Percentiles rank a stretch among this genome's conserved stretches.
Evolutionary conservation across 768 basidiomycete species (phyloP).

Genomic region (Pisolithus albus): DNA sequence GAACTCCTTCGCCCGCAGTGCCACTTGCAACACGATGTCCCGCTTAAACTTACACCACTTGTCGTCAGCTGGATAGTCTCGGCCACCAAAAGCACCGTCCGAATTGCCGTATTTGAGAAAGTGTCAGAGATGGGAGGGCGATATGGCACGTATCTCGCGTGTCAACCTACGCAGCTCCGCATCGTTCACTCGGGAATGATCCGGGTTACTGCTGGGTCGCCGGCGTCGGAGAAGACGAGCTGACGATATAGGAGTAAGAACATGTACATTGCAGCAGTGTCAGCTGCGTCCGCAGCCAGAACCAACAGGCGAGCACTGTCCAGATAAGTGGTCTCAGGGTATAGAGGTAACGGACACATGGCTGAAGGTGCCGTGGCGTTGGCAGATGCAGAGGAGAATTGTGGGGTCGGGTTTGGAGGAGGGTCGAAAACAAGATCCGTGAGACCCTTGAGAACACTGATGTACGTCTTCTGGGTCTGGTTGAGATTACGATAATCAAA

Average conservation of each 20-base stretch:
- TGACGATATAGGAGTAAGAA: constrained; percentile 81
- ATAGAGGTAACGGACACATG: constrained; percentile 34
- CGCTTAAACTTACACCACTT: constrained; percentile 51
- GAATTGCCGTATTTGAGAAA: constrained; percentile 39
- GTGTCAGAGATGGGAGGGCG: constrained; percentile 50
- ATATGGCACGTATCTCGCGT: constrained; percentile 67
- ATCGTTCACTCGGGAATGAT: constrained; percentile 39
- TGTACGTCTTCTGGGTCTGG: constrained; percentile 39
- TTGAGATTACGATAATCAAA: constrained; percentile 41
- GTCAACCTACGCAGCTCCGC: constrained; percentile 55
- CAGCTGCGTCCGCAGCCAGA: too few relatives aligned
- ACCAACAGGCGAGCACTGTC: too few relatives aligned
- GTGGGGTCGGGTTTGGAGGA: constrained; percentile 32
- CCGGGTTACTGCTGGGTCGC: constrained; percentile 24
- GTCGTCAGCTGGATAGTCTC: constrained; percentile 33
- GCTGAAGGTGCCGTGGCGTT: constrained; percentile 25
- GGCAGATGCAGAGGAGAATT: constrained; percentile 22
- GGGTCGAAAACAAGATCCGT: constrained; percentile 62
- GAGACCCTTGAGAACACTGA: constrained; percentile 51
- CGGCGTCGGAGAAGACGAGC: constrained; percentile 47
- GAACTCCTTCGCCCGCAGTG: constrained; percentile 55
- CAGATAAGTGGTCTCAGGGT: too few relatives aligned
- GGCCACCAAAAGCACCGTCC: too few relatives aligned
- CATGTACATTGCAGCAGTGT: too few relatives aligned
- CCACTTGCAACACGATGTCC: constrained; percentile 71